Evolutionary conservation across 1,284 basidiomycete genomes (phyloP).

Genomic region (Trichosporon sp.): DNA sequence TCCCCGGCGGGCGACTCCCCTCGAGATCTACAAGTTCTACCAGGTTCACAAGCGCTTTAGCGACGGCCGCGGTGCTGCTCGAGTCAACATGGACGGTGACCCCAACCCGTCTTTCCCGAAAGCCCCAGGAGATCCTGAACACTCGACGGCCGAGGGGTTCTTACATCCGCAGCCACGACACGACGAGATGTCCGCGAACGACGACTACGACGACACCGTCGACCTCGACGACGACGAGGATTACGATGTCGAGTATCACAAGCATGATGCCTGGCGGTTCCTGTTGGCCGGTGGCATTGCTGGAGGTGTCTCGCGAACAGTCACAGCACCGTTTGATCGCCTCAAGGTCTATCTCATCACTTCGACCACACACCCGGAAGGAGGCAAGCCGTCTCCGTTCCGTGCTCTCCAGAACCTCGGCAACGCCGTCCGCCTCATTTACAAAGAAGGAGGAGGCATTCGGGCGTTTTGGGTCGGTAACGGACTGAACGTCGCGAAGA

Average conservation of each 20-base stretch:
- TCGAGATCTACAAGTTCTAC: slow-evolving; percentile 79
- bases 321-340: slow-evolving; percentile 96
- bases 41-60: slow-evolving; percentile 71
- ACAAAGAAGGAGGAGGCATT: slow-evolving; percentile 78
- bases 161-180: slow-evolving; percentile 36
- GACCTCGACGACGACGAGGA: slow-evolving; percentile 66
- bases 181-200: slow-evolving; percentile 51
- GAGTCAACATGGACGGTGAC: slow-evolving; percentile 84
- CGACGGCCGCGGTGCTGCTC: slow-evolving; percentile 73
- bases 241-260: slow-evolving; percentile 67
- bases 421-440: slow-evolving; percentile 75
- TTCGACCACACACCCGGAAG: slow-evolving; percentile 52
- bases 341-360: slow-evolving; percentile 98
- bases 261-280: slow-evolving; percentile 79
- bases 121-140: slow-evolving; percentile 34
- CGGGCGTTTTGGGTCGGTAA: slow-evolving; percentile 86
- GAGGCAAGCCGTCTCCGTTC: slow-evolving; percentile 51
- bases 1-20: slow-evolving; percentile 75
- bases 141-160: slow-evolving; percentile 38
- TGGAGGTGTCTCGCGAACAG: slow-evolving; percentile 90
- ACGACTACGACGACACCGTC: slow-evolving; percentile 58
- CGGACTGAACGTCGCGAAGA: slow-evolving; percentile 70
- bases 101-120: slow-evolving; percentile 54
- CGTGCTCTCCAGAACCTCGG: slow-evolving; percentile 62
- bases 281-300: slow-evolving; percentile 91